Evolutionary conservation across 495 filamentous ascomycete species (phyloP), one percentile per base, ranked within the genome.

Genomic region (Talaromyces wortmannii): DNA sequence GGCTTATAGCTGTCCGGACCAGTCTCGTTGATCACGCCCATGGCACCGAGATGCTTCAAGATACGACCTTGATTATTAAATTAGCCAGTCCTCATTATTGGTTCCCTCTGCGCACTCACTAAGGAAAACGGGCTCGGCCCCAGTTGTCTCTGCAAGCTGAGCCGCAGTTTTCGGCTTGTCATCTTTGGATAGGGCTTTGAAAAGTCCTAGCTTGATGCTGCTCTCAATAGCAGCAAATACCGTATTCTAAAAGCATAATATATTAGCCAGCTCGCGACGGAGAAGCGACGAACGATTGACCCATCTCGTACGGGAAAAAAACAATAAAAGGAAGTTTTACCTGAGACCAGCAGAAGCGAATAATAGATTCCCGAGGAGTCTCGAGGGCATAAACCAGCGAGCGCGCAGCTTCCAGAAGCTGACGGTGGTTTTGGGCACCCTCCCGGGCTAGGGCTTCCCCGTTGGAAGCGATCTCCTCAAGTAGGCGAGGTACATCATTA

Each of bases 331-430:
- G 6, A 54, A 17, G 16, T 46, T 7, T 48, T 56, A 66, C 68
- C 61, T 74, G 67, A 4, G 69, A 64, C 72, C 72, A 74, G 58
- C 67, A 69, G 59, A 64, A 62, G 48, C 69, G 58, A 43, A 73
- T 67, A 58, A 76, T 73, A 4, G 70, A 63, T 63, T 74, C 73
- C 4, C 67, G 63, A 10, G 73, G 73, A 12, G 71, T 76, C 51
- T 76, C 71, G 17, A 73, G 55, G 0, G 71, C 66, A 54, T 66
- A 60, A 2, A 69, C 63, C 5, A 74, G 54, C 0, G 62, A 60
- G 7, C 66, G 63, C 18, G 66, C 68, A 7, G 62, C 50, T 31
- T 68, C 69, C 18, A 74, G 45, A 4, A 71, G 59, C 16, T 62
- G 61, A 1, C 57, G 48, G 0, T 69, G 63, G 10, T 61, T 59